A percentile compares a stretch with the other conserved stretches of the same genome.
These are phyloP conservation scores for Fomes fomentarius DNA, from an alignment of 1,284 basidiomycete genomes.

Conservation along the genomic window DNA sequence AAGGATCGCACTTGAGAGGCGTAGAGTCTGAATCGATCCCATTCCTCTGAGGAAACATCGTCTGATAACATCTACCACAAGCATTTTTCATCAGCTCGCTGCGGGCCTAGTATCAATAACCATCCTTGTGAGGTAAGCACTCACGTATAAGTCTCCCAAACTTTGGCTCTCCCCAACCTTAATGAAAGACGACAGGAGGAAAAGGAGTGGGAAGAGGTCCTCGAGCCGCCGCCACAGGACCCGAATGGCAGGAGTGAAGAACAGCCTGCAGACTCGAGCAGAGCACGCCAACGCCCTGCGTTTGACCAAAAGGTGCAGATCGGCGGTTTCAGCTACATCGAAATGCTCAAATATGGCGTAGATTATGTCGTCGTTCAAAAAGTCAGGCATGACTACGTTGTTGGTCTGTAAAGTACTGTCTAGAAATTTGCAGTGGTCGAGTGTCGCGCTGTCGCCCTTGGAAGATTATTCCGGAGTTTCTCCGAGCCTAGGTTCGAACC, in stretches of 20 bases:
- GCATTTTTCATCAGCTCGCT: too few relatives aligned
- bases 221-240: not conserved
- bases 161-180: not conserved
- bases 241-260: not conserved
- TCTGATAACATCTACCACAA: too few relatives aligned
- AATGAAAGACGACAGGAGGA: not conserved
- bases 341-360: not conserved
- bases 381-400: too few relatives aligned
- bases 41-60: not conserved
- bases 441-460: too few relatives aligned
- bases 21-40: not conserved
- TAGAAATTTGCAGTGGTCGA: too few relatives aligned
- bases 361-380: too few relatives aligned
- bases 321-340: not conserved
- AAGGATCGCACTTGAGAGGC: not conserved
- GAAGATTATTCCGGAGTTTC: too few relatives aligned
- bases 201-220: not conserved
- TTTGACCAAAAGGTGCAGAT: not conserved
- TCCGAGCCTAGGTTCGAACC: too few relatives aligned
- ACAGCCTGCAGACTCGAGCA: not conserved
- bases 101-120: too few relatives aligned
- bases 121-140: too few relatives aligned
- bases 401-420: too few relatives aligned
- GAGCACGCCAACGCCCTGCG: conserved; percentile 2
- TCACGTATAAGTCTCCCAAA: too few relatives aligned